A percentile compares a stretch with the other conserved stretches of the same genome.
Evolutionary conservation across 441 rosid genomes (phyloP).

Genomic region (Manihot esculenta): DNA sequence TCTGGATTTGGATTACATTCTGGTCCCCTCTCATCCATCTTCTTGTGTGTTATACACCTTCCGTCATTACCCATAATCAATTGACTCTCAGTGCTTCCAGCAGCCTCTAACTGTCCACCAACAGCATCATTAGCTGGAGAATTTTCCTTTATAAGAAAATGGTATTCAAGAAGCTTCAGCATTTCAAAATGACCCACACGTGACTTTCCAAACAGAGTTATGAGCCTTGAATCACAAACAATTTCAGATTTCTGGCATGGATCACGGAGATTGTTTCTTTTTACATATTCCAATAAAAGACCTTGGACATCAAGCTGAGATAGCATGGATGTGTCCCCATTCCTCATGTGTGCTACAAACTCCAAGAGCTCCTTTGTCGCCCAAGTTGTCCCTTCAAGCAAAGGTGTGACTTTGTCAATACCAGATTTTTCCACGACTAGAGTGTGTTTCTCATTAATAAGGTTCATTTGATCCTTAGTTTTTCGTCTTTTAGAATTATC

Average conservation of each 20-base stretch:
- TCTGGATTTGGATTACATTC: constrained; percentile 50
- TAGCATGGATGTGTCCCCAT: constrained; percentile 60
- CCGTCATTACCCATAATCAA: constrained; percentile 38
- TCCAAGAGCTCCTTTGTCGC: constrained; percentile 89
- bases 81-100: constrained; percentile 37
- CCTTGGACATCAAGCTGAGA: constrained; percentile 72
- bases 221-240: constrained; percentile 70
- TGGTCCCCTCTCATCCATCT: constrained; percentile 47
- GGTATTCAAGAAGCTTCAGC: constrained; percentile 86
- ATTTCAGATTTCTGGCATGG: constrained; percentile 59
- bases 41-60: constrained; percentile 53
- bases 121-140: constrained; percentile 37
- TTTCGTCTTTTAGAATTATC: constrained; percentile 59
- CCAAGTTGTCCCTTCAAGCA: constrained; percentile 52
- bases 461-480: constrained; percentile 35
- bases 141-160: constrained; percentile 55
- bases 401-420: constrained; percentile 33
- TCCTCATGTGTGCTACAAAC: constrained; percentile 78
- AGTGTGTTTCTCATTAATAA: constrained; percentile 31
- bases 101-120: constrained; percentile 35
- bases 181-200: constrained; percentile 77
- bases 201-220: constrained; percentile 60
- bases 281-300: constrained; percentile 74
- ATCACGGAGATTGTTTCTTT: constrained; percentile 68
- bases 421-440: constrained; percentile 26